Percentiles rank a stretch among this genome's conserved stretches.
These are phyloP conservation scores for Eutypella sp. DNA, from an alignment of 2,329 filamentous ascomycete species.

Conservation along the genomic window DNA sequence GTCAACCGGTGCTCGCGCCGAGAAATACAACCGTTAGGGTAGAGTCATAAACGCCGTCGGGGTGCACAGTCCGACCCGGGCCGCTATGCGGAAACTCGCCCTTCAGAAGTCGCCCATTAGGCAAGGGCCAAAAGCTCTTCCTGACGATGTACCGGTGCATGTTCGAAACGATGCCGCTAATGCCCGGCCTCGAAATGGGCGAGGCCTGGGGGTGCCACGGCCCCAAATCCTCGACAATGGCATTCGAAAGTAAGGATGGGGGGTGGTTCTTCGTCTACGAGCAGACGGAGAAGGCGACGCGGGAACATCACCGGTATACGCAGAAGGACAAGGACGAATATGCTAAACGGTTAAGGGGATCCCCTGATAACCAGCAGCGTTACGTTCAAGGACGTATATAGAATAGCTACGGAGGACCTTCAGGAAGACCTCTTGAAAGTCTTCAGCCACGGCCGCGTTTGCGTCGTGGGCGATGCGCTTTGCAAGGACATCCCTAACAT, in stretches of 20 bases:
- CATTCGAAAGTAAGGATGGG: background rate
- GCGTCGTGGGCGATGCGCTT: slow-evolving; percentile 13
- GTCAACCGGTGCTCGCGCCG: no score
- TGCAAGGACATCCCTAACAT: slow-evolving; percentile 14
- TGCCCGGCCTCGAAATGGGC: slow-evolving; percentile 3
- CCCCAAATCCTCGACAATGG: slow-evolving; percentile 3
- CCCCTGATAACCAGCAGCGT: slow-evolving; percentile 3
- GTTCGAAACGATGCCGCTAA: slow-evolving; percentile 8
- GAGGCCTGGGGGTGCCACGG: background rate
- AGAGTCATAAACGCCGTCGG: slow-evolving; percentile 16
- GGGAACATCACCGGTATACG: slow-evolving; percentile 6
- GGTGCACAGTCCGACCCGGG: slow-evolving; percentile 9
- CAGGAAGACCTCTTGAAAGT: slow-evolving; percentile 12
- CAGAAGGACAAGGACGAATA: slow-evolving; percentile 6
- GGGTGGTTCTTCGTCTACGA: slow-evolving; percentile 14
- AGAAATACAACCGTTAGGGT: no score
- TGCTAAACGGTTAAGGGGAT: slow-evolving; percentile 5
- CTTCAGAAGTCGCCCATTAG: slow-evolving; percentile 1
- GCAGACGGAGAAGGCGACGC: slow-evolving; percentile 4
- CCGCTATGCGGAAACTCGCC: slow-evolving; percentile 9
- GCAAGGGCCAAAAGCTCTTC: slow-evolving; percentile 11
- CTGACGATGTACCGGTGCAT: slow-evolving; percentile 5
- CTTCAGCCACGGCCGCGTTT: slow-evolving; percentile 11
- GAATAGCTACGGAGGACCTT: slow-evolving; percentile 10
- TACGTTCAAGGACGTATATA: slow-evolving; percentile 8